Evolutionary conservation across 352 stramenopile species (phyloP), one percentile per base, ranked within the genome.

Genomic region (Globisporangium cystogenes): DNA sequence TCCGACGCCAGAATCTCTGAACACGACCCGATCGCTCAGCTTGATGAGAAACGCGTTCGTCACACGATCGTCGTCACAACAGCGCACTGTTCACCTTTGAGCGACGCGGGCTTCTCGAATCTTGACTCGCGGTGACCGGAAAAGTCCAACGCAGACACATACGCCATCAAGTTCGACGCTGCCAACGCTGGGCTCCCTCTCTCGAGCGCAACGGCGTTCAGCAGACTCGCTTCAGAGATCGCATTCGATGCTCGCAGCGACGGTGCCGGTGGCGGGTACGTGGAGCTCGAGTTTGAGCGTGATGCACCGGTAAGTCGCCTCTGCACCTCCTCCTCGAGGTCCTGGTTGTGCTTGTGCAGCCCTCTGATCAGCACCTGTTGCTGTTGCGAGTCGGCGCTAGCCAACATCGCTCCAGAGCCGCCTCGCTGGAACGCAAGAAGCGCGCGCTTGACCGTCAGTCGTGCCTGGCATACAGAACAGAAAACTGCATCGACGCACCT

Each of bases 251-350:
- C 18, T 27, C n/a, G n/a, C 10, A 6, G 33, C 6, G 33, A 27
- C 47, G 47, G 54, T 21, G 54, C 27, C 24, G 56, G 51, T 6
- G 51, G 62, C 37, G 50, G 53, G 35, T 27, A 27, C 40, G 7
- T 14, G 40, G 40, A 45, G n/a, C 20, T 45, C n/a, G n/a, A 45
- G 20, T 39, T 11, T 18, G 36, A 53, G 18, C 12, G 16, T 18
- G 48, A 8, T 1, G 24, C 6, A 20, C 26, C 40, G 23, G 11
- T 20, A 26, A 27, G 53, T 8, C 49, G 42, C 14, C 15, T 36
- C 2, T 42, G 36, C 23, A 67, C 18, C 23, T 71, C 58, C 3
- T 73, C 62, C 48, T 71, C 64, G 0, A 76, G 55, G n/a, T 71
- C 65, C 21, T 56, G 58, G 12, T 71, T 58, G 10, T 57, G 64